Percentiles rank a stretch among this genome's conserved stretches.
phyloP scores from a whole-genome alignment of 371 early-diverging fungal species.

The Basidiobolus meristosporus region DNA sequence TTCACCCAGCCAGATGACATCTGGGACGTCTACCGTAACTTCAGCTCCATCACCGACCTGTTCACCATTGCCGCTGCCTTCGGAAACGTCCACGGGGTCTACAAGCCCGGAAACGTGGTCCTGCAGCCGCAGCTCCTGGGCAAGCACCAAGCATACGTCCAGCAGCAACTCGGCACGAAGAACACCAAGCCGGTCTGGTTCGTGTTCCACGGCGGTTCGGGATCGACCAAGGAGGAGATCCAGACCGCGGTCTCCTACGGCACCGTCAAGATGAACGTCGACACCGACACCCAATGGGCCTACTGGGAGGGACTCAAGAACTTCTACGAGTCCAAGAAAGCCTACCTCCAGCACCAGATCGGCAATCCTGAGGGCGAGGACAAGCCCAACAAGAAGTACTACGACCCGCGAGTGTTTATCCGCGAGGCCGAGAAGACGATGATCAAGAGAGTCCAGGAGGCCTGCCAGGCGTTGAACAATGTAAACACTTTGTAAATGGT shows the following conservation, averaged over 20 bases:
- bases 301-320: slow-evolving; percentile 17
- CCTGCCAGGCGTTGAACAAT: slow-evolving; percentile 59
- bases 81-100: slow-evolving; percentile 86
- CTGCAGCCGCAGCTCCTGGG: slow-evolving; percentile 72
- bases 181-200: slow-evolving; percentile 64
- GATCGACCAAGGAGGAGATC: slow-evolving; percentile 65
- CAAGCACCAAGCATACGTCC: slow-evolving; percentile 67
- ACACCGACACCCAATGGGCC: slow-evolving; percentile 40
- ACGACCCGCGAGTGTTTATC: slow-evolving; percentile 79
- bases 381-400: slow-evolving; percentile 90
- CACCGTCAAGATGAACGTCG: slow-evolving; percentile 90
- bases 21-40: slow-evolving; percentile 70
- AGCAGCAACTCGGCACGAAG: slow-evolving; percentile 30
- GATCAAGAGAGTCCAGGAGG: slow-evolving; percentile 55
- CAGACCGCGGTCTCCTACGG: slow-evolving; percentile 58
- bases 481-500: slow-evolving; percentile 41
- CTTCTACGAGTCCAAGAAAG: slow-evolving; percentile 14
- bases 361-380: slow-evolving; percentile 79
- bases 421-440: slow-evolving; percentile 75
- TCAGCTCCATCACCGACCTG: slow-evolving; percentile 47
- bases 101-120: slow-evolving; percentile 82
- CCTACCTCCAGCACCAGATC: slow-evolving; percentile 68
- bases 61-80: slow-evolving; percentile 86
- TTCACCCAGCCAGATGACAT: slow-evolving; percentile 88
- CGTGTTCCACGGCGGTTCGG: slow-evolving; percentile 90